phyloP scores from a whole-genome alignment of 1,139 yeast genomes.

The Meyerozyma guilliermondii region DNA sequence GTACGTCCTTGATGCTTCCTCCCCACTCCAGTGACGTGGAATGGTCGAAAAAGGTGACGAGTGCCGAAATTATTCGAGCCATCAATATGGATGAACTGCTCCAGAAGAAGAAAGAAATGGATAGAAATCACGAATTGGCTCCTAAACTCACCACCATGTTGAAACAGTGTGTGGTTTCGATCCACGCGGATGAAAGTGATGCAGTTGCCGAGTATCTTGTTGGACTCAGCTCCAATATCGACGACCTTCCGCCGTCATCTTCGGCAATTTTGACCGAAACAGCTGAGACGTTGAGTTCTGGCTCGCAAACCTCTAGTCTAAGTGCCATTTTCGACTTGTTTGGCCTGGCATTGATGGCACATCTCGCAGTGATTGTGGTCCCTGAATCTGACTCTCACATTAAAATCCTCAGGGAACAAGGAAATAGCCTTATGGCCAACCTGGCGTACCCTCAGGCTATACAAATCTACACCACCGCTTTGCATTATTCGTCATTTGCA shows the following conservation, averaged over 20 bases:
- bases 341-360: neutral
- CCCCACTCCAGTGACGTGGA: neutral
- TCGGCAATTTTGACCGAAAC: neutral
- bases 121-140: neutral
- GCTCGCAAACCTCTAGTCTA: neutral
- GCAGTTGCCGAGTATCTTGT: neutral
- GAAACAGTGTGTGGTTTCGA: neutral
- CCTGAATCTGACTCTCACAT: conserved; percentile 5
- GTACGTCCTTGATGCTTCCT: neutral
- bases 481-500: conserved; percentile 16
- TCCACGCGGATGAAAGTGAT: neutral
- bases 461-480: conserved; percentile 35
- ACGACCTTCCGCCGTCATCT: neutral
- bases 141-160: neutral
- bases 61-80: neutral
- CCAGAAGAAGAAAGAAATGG: neutral
- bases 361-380: neutral
- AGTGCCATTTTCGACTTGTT: neutral
- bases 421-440: conserved; percentile 37
- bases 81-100: neutral
- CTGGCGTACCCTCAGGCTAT: conserved; percentile 40
- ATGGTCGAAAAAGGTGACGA: neutral
- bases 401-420: conserved; percentile 31
- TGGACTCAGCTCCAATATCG: neutral
- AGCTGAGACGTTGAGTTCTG: neutral